phyloP scores from a whole-genome alignment of 2,329 filamentous ascomycete genomes.

The Penicillium rolfsii region DNA sequence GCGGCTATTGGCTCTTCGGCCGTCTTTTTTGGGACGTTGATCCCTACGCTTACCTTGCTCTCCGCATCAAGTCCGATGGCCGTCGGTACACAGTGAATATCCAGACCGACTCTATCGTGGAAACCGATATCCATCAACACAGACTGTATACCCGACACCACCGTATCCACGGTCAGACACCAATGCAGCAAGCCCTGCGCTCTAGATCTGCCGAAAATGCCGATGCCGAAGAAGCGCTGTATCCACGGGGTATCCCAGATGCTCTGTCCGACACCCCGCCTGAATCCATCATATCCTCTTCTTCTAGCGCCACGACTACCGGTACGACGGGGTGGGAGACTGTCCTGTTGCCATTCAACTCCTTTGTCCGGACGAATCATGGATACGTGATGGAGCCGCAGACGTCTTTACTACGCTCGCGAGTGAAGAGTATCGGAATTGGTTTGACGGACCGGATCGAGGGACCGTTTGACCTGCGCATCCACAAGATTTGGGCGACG shows the following conservation, averaged over 20 bases:
- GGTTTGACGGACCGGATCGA: conserved; percentile 86
- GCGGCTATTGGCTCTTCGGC: conserved; percentile 79
- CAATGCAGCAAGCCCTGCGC: conserved; percentile 21
- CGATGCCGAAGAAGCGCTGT: conserved; percentile 29
- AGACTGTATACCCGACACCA: conserved; percentile 65
- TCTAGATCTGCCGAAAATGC: conserved; percentile 26
- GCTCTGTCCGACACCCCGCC: conserved; percentile 46
- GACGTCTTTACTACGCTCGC: conserved; percentile 82
- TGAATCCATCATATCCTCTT: conserved; percentile 38
- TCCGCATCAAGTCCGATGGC: conserved; percentile 88
- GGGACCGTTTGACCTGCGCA: conserved; percentile 83
- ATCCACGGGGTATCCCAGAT: conserved; percentile 37
- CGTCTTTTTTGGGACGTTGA: conserved; percentile 86
- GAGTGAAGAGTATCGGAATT: conserved; percentile 82
- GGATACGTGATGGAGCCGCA: conserved; percentile 92
- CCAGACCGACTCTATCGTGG: conserved; percentile 90
- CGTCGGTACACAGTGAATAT: conserved; percentile 93
- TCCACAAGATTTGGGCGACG: conserved; percentile 89
- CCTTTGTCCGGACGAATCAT: conserved; percentile 94
- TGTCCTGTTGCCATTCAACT: conserved; percentile 83
- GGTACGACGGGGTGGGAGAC: conserved; percentile 91
- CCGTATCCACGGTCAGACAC: conserved; percentile 29
- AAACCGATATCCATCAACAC: conserved; percentile 96
- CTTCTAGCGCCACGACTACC: conserved; percentile 53
- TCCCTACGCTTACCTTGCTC: conserved; percentile 80